Evolutionary conservation across 352 stramenopile genomes (phyloP).

Genomic region (Phytophthora uliginosa): DNA sequence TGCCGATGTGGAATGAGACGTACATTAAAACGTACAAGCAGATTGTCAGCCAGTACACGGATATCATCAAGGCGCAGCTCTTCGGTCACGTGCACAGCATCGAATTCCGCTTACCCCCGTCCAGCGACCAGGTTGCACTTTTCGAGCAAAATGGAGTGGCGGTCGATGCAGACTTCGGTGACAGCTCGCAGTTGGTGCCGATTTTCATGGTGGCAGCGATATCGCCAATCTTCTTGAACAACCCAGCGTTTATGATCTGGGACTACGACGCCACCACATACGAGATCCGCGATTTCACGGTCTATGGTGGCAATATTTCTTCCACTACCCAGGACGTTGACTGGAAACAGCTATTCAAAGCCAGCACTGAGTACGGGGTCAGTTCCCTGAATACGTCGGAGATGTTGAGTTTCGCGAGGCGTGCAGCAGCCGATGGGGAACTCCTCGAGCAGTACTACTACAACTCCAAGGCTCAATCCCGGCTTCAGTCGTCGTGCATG

Average conservation of each 20-base stretch:
- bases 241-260: conserved; percentile 93
- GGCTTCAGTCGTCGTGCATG: conserved; percentile 48
- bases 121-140: conserved; percentile 11
- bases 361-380: conserved; percentile 63
- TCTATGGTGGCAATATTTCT: conserved; percentile 85
- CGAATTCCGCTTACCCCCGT: conserved; percentile 85
- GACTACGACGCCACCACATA: conserved; percentile 74
- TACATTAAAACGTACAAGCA: conserved; percentile 89
- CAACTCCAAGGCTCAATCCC: conserved; percentile 81
- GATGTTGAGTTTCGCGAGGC: conserved; percentile 56
- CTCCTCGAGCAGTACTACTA: conserved; percentile 82
- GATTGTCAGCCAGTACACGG: conserved; percentile 69
- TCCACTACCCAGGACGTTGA: conserved; percentile 40
- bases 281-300: conserved; percentile 76
- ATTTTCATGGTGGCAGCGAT: conserved; percentile 87
- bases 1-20: conserved; percentile 86
- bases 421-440: conserved; percentile 48
- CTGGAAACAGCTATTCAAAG: conserved; percentile 68
- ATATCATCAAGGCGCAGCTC: conserved; percentile 87
- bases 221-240: conserved; percentile 92
- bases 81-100: conserved; percentile 95
- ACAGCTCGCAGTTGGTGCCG: conserved; percentile 57
- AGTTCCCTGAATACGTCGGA: conserved; percentile 51
- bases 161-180: conserved; percentile 11
- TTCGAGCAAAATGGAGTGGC: conserved; percentile 29